Evolutionary conservation across 495 filamentous ascomycete genomes (phyloP), one percentile per base, ranked within the genome.

Genomic region (Trichoderma asperelloides): DNA sequence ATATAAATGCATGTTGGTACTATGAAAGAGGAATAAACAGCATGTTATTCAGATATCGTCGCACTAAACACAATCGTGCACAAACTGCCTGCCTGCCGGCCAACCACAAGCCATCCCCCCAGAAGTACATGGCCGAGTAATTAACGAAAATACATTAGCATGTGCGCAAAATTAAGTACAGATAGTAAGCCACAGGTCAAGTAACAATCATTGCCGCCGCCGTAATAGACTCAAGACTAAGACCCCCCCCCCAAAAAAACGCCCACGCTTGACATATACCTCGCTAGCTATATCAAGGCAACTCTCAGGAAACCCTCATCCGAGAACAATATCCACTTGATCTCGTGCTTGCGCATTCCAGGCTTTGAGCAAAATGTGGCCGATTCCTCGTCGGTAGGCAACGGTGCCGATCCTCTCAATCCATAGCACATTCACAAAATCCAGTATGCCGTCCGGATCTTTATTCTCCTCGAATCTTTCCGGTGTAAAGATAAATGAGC

Each of bases 401-500:
- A 70, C 55, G 12, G 45, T 65, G 70, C 66, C 64, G n/a, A 62
- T 55, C 3, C 68, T 57, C 57, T 70, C 64, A 51, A 65, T 64
- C 68, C 68, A 65, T 12, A 67, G 45, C 21, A 67, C 62, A 66
- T 69, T 66, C 64, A 65, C 55, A 43, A 65, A 41, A 16, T 67
- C 68, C 25, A 66, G 25, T 25, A 55, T 21, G 71, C 71, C 39
- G 72, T 76, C 60, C 71, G 74, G 64, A 67, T 74, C 69, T 65
- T 71, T n/a, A 28, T 65, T 49, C 16, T 55, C 68, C 2, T 25
- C 28, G 41, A 67, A 67, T 8, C 47, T 12, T 40, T 77, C 55
- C 33, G 70, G 16, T 60, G 71, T 25, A 70, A 75, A 57, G 63
- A 75, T 15, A 57, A 75, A 43, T 60, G 71, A 40, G 66, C 66